phyloP scores from a whole-genome alignment of 2,329 filamentous ascomycete genomes.

The Botryosphaeria agaves region DNA sequence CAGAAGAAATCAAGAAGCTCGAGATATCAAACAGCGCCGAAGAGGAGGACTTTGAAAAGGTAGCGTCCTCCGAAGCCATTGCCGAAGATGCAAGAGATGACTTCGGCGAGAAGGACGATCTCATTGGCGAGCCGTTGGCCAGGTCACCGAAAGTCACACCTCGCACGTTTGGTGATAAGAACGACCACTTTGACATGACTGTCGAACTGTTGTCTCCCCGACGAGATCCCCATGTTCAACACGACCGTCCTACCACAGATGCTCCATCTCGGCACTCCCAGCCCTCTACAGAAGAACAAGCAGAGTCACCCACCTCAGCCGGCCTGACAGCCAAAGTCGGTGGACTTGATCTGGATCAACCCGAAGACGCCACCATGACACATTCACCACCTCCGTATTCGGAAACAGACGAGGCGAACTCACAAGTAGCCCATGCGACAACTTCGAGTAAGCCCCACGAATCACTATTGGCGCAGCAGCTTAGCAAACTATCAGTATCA shows the following conservation, averaged over 20 bases:
- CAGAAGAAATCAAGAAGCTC: constrained; percentile 50
- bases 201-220: too few relatives aligned
- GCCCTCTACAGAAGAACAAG: constrained; percentile 13
- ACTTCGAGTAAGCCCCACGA: constrained; percentile 14
- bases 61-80: constrained; percentile 50
- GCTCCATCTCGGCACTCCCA: too few relatives aligned
- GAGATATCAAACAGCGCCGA: constrained; percentile 71
- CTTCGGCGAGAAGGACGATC: constrained; percentile 35
- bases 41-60: constrained; percentile 88
- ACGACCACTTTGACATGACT: too few relatives aligned
- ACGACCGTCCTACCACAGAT: too few relatives aligned
- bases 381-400: too few relatives aligned
- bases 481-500: constrained; percentile 15
- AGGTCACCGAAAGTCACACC: constrained; percentile 33
- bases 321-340: constrained; percentile 37
- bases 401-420: too few relatives aligned
- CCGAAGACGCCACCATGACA: too few relatives aligned
- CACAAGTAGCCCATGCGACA: too few relatives aligned
- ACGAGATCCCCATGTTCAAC: too few relatives aligned
- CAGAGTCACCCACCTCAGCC: constrained; percentile 31
- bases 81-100: constrained; percentile 56
- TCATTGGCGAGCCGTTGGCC: constrained; percentile 17
- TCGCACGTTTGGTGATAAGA: too few relatives aligned
- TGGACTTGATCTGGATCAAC: constrained; percentile 41
- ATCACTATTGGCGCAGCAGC: constrained; percentile 24